These are phyloP conservation scores for Hyparrhenia diplandra DNA, from an alignment of 176 grass and related monocot genomes.

Conservation along the genomic window DNA sequence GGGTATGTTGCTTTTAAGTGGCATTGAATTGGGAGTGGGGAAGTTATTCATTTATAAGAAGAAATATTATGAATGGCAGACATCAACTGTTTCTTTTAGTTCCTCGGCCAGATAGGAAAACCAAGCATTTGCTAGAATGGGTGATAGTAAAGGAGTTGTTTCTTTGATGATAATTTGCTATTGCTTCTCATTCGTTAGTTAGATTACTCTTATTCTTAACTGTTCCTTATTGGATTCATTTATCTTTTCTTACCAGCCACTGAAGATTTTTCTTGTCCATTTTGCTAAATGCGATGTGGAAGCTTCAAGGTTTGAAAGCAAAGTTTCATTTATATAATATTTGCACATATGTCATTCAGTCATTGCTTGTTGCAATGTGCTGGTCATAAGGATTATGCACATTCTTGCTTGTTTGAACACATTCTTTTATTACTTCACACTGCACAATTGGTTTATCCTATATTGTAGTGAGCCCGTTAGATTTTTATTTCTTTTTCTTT, in stretches of 20 bases:
- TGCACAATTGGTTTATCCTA: background rate
- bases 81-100: background rate
- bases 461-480: background rate
- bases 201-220: background rate
- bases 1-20: background rate
- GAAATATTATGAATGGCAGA: background rate
- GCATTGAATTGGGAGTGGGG: background rate
- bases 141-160: background rate
- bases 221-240: conserved; percentile 24
- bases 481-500: background rate
- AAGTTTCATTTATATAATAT: conserved; percentile 21
- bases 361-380: background rate
- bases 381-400: conserved; percentile 11
- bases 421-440: background rate
- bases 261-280: conserved; percentile 96
- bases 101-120: background rate
- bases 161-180: conserved; percentile 31
- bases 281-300: conserved; percentile 84
- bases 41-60: background rate
- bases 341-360: background rate
- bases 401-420: conserved; percentile 13
- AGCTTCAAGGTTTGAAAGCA: conserved; percentile 74
- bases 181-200: background rate
- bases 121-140: background rate
- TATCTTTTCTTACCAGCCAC: conserved; percentile 63